Conservation (phyloP, 352 stramenopile species). For the Lagenidium giganteum region DNA sequence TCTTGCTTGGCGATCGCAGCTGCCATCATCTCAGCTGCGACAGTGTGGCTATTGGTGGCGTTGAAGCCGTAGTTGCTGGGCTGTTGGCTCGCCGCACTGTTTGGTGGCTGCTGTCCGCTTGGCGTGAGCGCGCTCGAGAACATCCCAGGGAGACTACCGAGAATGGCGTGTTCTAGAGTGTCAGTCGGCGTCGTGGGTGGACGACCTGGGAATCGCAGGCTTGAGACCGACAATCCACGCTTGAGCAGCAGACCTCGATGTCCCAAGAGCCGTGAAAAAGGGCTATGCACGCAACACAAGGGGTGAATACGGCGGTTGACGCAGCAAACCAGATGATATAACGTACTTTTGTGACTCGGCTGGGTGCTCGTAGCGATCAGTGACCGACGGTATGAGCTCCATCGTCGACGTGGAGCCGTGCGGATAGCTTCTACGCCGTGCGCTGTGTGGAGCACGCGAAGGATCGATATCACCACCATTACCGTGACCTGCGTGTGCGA, state of each 20-base stretch:
- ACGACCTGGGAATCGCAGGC: slow-evolving; percentile 25
- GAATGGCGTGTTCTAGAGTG: slow-evolving; percentile 63
- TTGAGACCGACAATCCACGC: slow-evolving; percentile 26
- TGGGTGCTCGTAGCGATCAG: slow-evolving; percentile 8
- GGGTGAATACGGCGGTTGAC: background rate
- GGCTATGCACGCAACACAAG: slow-evolving; percentile 16
- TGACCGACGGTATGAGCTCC: slow-evolving; percentile 10
- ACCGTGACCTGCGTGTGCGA: slow-evolving; percentile 16
- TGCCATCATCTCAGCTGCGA: slow-evolving; percentile 78
- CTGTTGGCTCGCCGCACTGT: slow-evolving; percentile 15
- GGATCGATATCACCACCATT: background rate
- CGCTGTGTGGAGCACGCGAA: too few relatives aligned
- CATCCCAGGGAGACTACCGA: slow-evolving; percentile 30
- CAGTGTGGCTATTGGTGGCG: slow-evolving; percentile 28
- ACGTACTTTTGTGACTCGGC: slow-evolving; percentile 18
- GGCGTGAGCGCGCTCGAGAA: slow-evolving; percentile 15
- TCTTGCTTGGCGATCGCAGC: slow-evolving; percentile 68
- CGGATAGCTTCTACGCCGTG: too few relatives aligned
- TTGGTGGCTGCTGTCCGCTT: slow-evolving; percentile 12
- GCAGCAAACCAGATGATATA: background rate
- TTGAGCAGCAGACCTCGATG: slow-evolving; percentile 60
- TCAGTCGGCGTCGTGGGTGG: slow-evolving; percentile 35
- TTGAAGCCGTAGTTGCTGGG: slow-evolving; percentile 24
- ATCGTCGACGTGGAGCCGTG: too few relatives aligned
- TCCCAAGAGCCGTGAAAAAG: slow-evolving; percentile 53